phyloP scores from a whole-genome alignment of 176 grass and related monocot species.

The Panicum miliaceum region DNA sequence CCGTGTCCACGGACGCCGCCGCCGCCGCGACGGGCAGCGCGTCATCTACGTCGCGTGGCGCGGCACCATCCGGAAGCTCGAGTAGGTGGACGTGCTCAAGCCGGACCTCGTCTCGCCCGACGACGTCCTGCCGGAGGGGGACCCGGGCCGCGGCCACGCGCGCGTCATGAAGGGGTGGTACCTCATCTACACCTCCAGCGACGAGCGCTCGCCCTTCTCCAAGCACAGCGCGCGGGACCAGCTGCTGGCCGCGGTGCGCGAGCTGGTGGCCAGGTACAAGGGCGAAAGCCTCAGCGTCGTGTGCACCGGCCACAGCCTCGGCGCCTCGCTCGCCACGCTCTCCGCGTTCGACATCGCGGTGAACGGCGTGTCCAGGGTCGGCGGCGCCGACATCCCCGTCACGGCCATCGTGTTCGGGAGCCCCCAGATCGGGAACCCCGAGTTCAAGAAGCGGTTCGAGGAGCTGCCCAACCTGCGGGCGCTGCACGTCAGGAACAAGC shows the following conservation, averaged over 20 bases:
- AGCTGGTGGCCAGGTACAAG: slow-evolving; percentile 59
- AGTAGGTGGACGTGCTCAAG: slow-evolving; percentile 77
- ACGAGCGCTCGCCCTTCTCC: slow-evolving; percentile 64
- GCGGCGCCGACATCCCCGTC: slow-evolving; percentile 55
- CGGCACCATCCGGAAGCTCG: slow-evolving; percentile 79
- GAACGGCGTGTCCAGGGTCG: slow-evolving; percentile 56
- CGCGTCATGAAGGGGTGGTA: slow-evolving; percentile 94
- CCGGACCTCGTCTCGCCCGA: slow-evolving; percentile 64
- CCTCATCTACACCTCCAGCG: slow-evolving; percentile 73
- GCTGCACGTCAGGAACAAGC: slow-evolving; percentile 75
- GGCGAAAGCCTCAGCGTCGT: slow-evolving; percentile 71
- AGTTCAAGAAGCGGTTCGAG: slow-evolving; percentile 70
- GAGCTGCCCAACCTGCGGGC: slow-evolving; percentile 59
- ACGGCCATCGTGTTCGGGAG: slow-evolving; percentile 80
- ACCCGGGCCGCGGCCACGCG: neutral
- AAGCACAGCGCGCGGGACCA: slow-evolving; percentile 72
- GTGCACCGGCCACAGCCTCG: slow-evolving; percentile 85
- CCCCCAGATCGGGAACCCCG: slow-evolving; percentile 85
- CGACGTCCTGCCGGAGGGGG: slow-evolving; percentile 52
- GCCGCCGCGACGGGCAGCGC: slow-evolving; percentile 59
- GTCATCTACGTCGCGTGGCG: slow-evolving; percentile 82
- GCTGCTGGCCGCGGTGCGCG: slow-evolving; percentile 60
- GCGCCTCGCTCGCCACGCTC: slow-evolving; percentile 73
- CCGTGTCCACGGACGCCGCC: slow-evolving; percentile 66
- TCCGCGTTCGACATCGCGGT: slow-evolving; percentile 81